A percentile compares a stretch with the other conserved stretches of the same genome.
Evolutionary conservation across 2,329 filamentous ascomycete genomes (phyloP).

Genomic region (Colletotrichum sp.): DNA sequence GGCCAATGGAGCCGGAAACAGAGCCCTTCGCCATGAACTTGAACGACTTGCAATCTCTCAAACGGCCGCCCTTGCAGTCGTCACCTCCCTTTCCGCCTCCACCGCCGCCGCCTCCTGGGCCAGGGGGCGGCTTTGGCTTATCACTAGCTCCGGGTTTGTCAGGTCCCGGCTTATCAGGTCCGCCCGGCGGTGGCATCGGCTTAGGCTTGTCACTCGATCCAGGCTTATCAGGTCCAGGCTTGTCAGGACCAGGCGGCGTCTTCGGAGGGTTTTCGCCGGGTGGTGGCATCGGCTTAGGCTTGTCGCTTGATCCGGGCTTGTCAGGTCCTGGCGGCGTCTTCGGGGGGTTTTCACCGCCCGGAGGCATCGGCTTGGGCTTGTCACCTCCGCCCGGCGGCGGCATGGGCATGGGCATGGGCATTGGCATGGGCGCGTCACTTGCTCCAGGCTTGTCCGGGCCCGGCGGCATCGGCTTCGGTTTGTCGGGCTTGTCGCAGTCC

Average conservation of each 20-base stretch:
- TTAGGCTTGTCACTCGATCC: neutral
- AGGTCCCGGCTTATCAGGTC: neutral
- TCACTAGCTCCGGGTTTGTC: neutral
- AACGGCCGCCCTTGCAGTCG: neutral
- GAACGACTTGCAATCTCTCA: conserved; percentile 44
- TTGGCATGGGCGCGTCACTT: neutral
- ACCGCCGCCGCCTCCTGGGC: neutral
- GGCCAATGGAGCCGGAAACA: conserved; percentile 58
- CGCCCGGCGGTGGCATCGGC: neutral
- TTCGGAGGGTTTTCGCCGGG: neutral
- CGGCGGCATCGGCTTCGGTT: neutral
- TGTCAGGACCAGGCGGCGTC: neutral
- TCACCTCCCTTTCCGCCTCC: neutral
- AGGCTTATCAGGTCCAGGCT: neutral
- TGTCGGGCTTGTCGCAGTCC: neutral
- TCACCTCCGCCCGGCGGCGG: neutral
- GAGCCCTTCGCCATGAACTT: conserved; percentile 53
- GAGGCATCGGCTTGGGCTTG: neutral
- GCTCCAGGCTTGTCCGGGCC: neutral
- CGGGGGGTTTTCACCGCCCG: neutral
- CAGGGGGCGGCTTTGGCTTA: neutral
- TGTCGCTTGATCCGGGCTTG: neutral
- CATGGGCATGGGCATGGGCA: neutral
- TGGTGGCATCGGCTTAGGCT: neutral
- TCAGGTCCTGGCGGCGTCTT: neutral